Evolutionary conservation across 768 basidiomycete genomes (phyloP).

Genomic region (Leccinum olivaceopallidum): DNA sequence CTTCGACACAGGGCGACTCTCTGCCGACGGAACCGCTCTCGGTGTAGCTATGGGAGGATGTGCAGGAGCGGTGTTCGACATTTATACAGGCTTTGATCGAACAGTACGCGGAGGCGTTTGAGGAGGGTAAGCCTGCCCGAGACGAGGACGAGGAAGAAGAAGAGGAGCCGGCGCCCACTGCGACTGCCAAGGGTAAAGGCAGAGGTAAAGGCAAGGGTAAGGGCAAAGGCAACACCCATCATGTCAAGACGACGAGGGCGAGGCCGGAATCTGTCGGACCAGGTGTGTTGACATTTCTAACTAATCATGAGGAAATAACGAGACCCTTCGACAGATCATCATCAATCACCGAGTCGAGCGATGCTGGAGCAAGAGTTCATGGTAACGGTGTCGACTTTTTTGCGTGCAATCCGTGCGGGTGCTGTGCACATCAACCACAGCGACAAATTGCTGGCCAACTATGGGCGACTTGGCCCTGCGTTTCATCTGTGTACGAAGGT

Average conservation of each 20-base stretch:
- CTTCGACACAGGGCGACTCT: constrained; percentile 43
- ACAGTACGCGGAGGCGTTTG: constrained; percentile 70
- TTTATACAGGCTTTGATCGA: constrained; percentile 92
- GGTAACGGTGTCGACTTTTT: constrained; percentile 78
- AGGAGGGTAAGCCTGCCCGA: constrained; percentile 34
- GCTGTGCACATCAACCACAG: too few relatives aligned
- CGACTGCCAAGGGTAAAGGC: constrained; percentile 5
- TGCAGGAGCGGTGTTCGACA: constrained; percentile 86
- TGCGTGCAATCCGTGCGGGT: too few relatives aligned
- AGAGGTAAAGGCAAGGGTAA: constrained; percentile 22
- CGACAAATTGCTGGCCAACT: too few relatives aligned
- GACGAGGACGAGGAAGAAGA: constrained; percentile 36
- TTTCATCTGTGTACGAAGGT: too few relatives aligned
- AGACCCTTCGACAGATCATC: constrained; percentile 6
- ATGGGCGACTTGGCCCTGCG: too few relatives aligned
- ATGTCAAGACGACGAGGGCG: neutral
- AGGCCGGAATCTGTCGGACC: constrained; percentile 27
- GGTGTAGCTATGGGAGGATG: constrained; percentile 73
- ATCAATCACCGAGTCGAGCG: constrained; percentile 42
- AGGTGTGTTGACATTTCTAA: constrained; percentile 31
- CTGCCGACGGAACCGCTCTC: constrained; percentile 54
- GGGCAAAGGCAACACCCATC: constrained; percentile 22
- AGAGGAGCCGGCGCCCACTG: constrained; percentile 30
- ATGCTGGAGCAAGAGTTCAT: constrained; percentile 77
- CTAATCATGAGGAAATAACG: neutral